These are phyloP conservation scores for Dryas integrifolia DNA, from an alignment of 331 rosid species.

Conservation along the genomic window DNA sequence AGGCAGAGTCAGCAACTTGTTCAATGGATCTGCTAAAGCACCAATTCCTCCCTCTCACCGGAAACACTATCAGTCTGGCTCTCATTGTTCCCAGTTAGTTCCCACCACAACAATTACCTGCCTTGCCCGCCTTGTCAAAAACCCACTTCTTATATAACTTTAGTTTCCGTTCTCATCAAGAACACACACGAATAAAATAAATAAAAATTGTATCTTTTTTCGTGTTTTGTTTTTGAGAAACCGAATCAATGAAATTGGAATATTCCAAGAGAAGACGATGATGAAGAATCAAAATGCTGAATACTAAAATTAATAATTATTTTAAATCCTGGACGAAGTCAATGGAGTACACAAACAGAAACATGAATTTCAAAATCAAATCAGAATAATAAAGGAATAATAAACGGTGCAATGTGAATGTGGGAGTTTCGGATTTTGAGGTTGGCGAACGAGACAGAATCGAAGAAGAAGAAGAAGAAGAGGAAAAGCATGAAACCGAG, in stretches of 20 bases:
- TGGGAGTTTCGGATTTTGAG: not conserved
- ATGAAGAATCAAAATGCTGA: not conserved
- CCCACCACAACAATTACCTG: not conserved
- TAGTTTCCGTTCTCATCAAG: not conserved
- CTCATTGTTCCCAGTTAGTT: conserved; percentile 42
- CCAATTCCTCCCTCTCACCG: conserved; percentile 77
- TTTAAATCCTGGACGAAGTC: not conserved
- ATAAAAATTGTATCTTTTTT: conserved; percentile 8
- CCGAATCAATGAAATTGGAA: not conserved
- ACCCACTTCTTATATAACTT: not conserved
- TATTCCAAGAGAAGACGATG: not conserved
- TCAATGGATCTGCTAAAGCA: conserved; percentile 70
- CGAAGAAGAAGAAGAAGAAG: not conserved
- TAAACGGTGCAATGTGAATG: not conserved
- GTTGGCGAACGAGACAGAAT: not conserved
- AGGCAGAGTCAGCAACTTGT: conserved; percentile 38
- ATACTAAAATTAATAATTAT: not conserved
- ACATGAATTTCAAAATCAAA: not conserved
- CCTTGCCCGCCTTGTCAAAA: conserved; percentile 1
- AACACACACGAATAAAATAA: not conserved
- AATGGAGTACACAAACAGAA: not conserved
- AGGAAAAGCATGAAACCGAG: not conserved
- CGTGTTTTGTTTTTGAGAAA: not conserved
- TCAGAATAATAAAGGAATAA: not conserved
- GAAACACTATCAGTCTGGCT: conserved; percentile 88